Percentiles rank a stretch among this genome's conserved stretches.
These are phyloP conservation scores for Pseudogymnoascus sp. DNA, from an alignment of 2,329 filamentous ascomycete species.

Conservation along the genomic window DNA sequence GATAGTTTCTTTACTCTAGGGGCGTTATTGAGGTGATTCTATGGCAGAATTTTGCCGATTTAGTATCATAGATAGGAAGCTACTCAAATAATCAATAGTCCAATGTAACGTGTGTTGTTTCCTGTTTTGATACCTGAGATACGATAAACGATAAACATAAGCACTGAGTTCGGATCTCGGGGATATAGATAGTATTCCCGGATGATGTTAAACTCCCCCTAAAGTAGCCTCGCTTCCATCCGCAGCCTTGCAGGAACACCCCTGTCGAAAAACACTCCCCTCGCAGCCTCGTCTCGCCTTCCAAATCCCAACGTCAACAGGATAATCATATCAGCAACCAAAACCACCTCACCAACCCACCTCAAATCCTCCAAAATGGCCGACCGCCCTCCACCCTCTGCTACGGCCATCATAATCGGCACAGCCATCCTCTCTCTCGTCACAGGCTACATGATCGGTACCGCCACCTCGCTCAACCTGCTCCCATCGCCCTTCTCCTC, in stretches of 20 bases:
- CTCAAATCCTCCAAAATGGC: background rate
- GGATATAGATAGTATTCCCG: background rate
- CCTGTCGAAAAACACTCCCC: background rate
- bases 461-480: conserved; percentile 64
- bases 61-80: background rate
- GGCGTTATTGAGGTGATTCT: background rate
- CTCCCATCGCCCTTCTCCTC: conserved; percentile 47
- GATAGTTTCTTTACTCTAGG: background rate
- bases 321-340: background rate
- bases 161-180: background rate
- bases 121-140: background rate
- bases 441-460: conserved; percentile 72
- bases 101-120: background rate
- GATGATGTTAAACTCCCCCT: background rate
- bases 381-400: background rate
- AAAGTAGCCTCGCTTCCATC: background rate
- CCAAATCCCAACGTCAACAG: background rate
- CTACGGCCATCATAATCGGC: conserved; percentile 54
- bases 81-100: background rate
- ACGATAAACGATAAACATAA: background rate
- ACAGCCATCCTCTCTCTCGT: conserved; percentile 69
- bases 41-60: background rate
- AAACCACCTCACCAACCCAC: background rate
- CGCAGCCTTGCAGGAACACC: background rate
- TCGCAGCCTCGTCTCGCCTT: conserved; percentile 3